These are phyloP conservation scores for Backusella parvicylindrica DNA, from an alignment of 192 early-diverging fungal species.

Conservation along the genomic window DNA sequence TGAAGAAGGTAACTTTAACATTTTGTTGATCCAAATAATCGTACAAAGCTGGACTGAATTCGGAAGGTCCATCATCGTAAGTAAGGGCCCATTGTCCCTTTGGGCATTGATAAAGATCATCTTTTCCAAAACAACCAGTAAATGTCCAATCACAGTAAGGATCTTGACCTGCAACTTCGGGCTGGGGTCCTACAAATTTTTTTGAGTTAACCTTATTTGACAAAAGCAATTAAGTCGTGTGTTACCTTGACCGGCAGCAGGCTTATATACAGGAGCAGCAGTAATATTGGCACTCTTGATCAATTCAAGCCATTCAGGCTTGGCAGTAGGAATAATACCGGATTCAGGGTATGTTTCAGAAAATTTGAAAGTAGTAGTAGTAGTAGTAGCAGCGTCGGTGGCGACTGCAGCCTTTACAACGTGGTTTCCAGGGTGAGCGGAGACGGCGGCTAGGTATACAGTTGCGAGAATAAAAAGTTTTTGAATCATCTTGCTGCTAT, in stretches of 20 bases:
- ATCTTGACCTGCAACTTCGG: slow-evolving; percentile 20
- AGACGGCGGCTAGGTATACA: background rate
- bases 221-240: background rate
- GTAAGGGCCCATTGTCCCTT: slow-evolving; percentile 48
- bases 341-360: slow-evolving; percentile 21
- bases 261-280: slow-evolving; percentile 25
- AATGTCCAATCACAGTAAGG: slow-evolving; percentile 50
- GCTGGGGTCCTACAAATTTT: slow-evolving; percentile 5
- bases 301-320: slow-evolving; percentile 36
- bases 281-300: slow-evolving; percentile 24
- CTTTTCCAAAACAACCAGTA: slow-evolving; percentile 38
- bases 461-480: slow-evolving; percentile 16
- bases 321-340: slow-evolving; percentile 23
- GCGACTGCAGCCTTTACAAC: background rate
- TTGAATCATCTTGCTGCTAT: background rate
- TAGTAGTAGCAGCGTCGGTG: background rate
- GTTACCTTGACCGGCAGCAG: background rate
- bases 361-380: slow-evolving; percentile 15
- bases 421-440: background rate
- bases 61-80: slow-evolving; percentile 48
- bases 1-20: slow-evolving; percentile 44
- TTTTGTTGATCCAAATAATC: slow-evolving; percentile 37
- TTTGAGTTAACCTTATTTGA: background rate
- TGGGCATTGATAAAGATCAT: slow-evolving; percentile 47
- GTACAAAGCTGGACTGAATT: slow-evolving; percentile 38